A percentile compares a stretch with the other conserved stretches of the same genome.
These are phyloP conservation scores for Cyclaneusma minus DNA, from an alignment of 2,329 filamentous ascomycete genomes.

Conservation along the genomic window DNA sequence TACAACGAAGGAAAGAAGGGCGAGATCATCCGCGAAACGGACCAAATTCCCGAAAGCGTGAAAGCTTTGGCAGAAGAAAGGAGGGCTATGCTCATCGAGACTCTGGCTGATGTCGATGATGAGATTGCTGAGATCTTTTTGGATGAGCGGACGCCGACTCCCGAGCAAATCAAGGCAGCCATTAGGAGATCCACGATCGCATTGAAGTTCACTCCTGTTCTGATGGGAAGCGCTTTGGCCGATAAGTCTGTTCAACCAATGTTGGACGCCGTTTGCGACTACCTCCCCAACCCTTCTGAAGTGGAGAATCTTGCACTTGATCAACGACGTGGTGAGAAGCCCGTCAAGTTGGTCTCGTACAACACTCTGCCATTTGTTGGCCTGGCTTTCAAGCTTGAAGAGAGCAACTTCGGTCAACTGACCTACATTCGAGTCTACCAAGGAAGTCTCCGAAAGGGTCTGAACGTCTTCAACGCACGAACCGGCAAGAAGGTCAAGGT, in stretches of 20 bases:
- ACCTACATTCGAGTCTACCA: constrained; percentile 99
- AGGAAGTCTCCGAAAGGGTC: constrained; percentile 73
- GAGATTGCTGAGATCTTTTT: constrained; percentile 93
- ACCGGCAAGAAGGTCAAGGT: constrained; percentile 94
- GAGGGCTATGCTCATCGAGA: constrained; percentile 77
- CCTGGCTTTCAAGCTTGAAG: constrained; percentile 95
- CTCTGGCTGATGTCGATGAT: constrained; percentile 91
- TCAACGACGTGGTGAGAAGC: constrained; percentile 58
- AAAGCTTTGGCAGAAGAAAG: constrained; percentile 66
- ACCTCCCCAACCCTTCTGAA: constrained; percentile 80
- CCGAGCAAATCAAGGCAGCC: constrained; percentile 76
- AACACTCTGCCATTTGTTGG: constrained; percentile 89
- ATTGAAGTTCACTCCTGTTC: constrained; percentile 81
- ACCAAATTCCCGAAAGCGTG: constrained; percentile 72
- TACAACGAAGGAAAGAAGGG: constrained; percentile 82
- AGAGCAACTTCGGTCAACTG: constrained; percentile 95
- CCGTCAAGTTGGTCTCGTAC: constrained; percentile 82
- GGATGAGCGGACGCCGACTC: constrained; percentile 67
- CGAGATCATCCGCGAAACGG: constrained; percentile 57
- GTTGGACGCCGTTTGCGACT: constrained; percentile 93
- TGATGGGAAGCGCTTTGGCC: constrained; percentile 91
- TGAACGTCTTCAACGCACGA: constrained; percentile 84
- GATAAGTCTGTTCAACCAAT: constrained; percentile 94
- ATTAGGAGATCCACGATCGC: constrained; percentile 82
- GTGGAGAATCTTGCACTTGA: constrained; percentile 84